These are phyloP conservation scores for Effrenium voratum DNA, from an alignment of 73 alveolate genomes.

Conservation along the genomic window DNA sequence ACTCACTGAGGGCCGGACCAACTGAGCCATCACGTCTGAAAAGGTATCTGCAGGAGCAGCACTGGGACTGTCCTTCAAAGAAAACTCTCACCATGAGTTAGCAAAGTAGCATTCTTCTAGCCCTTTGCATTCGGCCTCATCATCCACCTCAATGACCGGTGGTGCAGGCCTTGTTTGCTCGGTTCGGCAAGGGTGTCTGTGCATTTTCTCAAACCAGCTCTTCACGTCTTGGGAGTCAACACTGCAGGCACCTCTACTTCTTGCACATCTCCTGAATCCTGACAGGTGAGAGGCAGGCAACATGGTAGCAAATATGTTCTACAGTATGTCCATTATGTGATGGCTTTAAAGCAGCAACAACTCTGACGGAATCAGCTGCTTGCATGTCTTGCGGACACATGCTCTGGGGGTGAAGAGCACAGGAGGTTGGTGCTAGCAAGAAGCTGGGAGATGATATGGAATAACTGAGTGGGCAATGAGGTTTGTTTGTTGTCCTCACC, in stretches of 20 bases:
- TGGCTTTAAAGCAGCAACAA: too few relatives aligned
- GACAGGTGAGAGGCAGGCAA: not conserved
- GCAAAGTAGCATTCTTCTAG: not conserved
- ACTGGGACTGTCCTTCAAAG: slow-evolving; percentile 23
- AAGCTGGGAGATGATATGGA: too few relatives aligned
- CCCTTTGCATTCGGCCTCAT: slow-evolving; percentile 8
- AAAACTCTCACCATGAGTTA: not conserved
- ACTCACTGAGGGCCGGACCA: not conserved
- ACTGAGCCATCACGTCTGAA: slow-evolving; percentile 81
- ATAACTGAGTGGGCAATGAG: too few relatives aligned
- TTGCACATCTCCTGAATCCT: slow-evolving; percentile 22
- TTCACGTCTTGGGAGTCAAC: too few relatives aligned
- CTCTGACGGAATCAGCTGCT: too few relatives aligned
- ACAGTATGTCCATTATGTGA: too few relatives aligned
- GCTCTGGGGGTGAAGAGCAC: too few relatives aligned
- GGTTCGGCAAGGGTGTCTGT: not conserved
- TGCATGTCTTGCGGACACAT: too few relatives aligned
- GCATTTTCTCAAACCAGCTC: not conserved
- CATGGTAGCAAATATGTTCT: too few relatives aligned
- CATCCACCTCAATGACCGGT: slow-evolving; percentile 69
- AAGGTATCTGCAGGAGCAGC: slow-evolving; percentile 36
- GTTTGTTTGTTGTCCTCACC: too few relatives aligned
- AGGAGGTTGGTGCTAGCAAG: too few relatives aligned
- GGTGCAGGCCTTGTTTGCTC: slow-evolving; percentile 8
- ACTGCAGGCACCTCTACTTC: slow-evolving; percentile 44